These are phyloP conservation scores for Starmera amethionina DNA, from an alignment of 805 yeast genomes.

Conservation along the genomic window DNA sequence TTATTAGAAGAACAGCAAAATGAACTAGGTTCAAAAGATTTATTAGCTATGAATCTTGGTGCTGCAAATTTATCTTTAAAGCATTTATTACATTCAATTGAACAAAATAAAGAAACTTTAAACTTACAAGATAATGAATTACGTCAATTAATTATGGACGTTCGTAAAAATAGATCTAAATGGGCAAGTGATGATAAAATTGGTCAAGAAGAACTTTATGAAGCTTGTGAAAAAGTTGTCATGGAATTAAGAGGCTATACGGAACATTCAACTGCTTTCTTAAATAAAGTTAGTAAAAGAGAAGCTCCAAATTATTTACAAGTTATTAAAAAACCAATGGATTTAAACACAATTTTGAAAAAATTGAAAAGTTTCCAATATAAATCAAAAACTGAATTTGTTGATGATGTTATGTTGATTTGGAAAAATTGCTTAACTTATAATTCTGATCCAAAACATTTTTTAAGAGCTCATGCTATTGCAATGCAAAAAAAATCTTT, in stretches of 20 bases:
- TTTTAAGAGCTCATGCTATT: slow-evolving; percentile 79
- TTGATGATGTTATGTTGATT: slow-evolving; percentile 89
- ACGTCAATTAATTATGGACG: slow-evolving; percentile 80
- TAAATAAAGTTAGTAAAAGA: slow-evolving; percentile 91
- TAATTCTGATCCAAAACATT: slow-evolving; percentile 92
- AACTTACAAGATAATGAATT: slow-evolving; percentile 73
- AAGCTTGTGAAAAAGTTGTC: slow-evolving; percentile 94
- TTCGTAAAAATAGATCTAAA: slow-evolving; percentile 87
- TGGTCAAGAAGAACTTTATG: slow-evolving; percentile 97
- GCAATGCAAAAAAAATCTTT: slow-evolving; percentile 92
- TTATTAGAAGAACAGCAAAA: slow-evolving; percentile 21
- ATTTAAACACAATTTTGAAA: slow-evolving; percentile 85
- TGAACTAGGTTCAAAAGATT: slow-evolving; percentile 16
- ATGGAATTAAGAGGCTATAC: slow-evolving; percentile 84
- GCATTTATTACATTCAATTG: slow-evolving; percentile 71
- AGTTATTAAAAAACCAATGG: slow-evolving; percentile 92
- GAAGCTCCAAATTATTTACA: slow-evolving; percentile 97
- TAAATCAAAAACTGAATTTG: slow-evolving; percentile 77
- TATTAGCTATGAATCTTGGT: slow-evolving; percentile 40
- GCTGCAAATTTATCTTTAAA: slow-evolving; percentile 73
- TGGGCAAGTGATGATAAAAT: slow-evolving; percentile 95
- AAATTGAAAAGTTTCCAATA: slow-evolving; percentile 79
- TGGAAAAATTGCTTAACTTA: slow-evolving; percentile 93
- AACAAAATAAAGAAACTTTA: slow-evolving; percentile 66
- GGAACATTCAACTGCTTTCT: slow-evolving; percentile 92